Base-by-base conservation (phyloP, 805 yeast genomes). In the Candida ponderosae region DNA sequence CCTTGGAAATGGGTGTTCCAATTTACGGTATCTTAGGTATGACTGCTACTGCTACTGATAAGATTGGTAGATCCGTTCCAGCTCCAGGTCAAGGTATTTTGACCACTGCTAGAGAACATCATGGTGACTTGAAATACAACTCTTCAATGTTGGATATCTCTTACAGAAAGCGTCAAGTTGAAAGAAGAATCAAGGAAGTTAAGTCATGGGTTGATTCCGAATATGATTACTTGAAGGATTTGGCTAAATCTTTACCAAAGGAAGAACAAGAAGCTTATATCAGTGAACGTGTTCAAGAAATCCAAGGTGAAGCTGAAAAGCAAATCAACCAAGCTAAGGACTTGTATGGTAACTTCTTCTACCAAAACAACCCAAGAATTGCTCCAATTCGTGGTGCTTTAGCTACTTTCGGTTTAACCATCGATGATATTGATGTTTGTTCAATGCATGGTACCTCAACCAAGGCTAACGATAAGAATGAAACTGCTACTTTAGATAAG, bases 391-490 rank as follows among this genome's bases (percentile, higher is more conserved):
- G 97, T 69, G 99, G 98, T 48, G 87, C 97, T 11, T 75, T 93
- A 62, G 97, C 97, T 41, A 76, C 95, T 29, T 93, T 79, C 70
- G 88, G 89, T 56, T 77, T 93, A 56, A 81, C 95, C 36, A 72
- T 94, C 57, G 99, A 93, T 62, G 99, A 93, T 57, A 71, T 93
- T 58, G 95, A 84, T 35, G 97, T 89, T 52, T 93, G 96, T 37
- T 89, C 97, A 9, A 88, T 93, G 95, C 99, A 93, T 60, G 99
- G 99, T 70, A 93, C 99, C 18, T 90, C 97, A 16, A 93, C 99
- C 44, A 81, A 79, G 70, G 99, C 99, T 43, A 93, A 93, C 61
- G 99, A 93, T 62, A 93, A 93, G 85, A 93, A 94, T 63, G 99
- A 93, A 73, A 78, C 95, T 42, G 81, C 82, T 42, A 85, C 97